Conservation (phyloP, 306 rosid genomes). For the Trifolium dubium region DNA sequence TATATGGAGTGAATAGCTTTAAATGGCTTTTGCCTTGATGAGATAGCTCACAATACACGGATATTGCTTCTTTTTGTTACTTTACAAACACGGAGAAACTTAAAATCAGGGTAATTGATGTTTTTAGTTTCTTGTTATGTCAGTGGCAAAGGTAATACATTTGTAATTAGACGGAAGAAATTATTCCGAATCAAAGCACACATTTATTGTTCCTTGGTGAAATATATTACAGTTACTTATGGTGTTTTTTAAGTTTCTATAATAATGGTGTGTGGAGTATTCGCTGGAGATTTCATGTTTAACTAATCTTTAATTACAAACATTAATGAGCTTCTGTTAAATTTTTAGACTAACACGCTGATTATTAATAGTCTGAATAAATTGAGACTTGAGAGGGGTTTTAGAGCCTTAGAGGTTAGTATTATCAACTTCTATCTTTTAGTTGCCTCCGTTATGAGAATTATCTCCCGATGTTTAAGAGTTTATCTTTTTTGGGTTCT, state of each 20-base stretch:
- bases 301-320: slow-evolving; percentile 16
- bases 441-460: neutral
- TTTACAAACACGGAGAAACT: slow-evolving; percentile 32
- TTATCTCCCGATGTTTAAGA: slow-evolving; percentile 9
- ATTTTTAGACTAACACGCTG: slow-evolving; percentile 1
- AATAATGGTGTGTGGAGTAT: slow-evolving; percentile 21
- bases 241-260: slow-evolving; percentile 33
- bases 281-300: slow-evolving; percentile 12
- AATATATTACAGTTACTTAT: slow-evolving; percentile 30
- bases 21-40: slow-evolving; percentile 39
- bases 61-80: slow-evolving; percentile 37
- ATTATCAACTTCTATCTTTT: slow-evolving; percentile 20
- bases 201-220: slow-evolving; percentile 21
- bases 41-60: slow-evolving; percentile 45
- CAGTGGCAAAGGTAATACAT: slow-evolving; percentile 38
- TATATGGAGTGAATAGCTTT: slow-evolving; percentile 19
- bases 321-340: slow-evolving; percentile 26
- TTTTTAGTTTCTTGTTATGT: slow-evolving; percentile 35
- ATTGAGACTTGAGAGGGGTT: slow-evolving; percentile 20
- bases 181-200: slow-evolving; percentile 34
- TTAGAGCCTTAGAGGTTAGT: neutral
- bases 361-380: slow-evolving; percentile 2
- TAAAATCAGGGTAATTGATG: slow-evolving; percentile 39
- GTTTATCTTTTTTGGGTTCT: neutral
- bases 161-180: slow-evolving; percentile 36